A percentile compares a stretch with the other conserved stretches of the same genome.
These are phyloP conservation scores for Niebla homalea DNA, from an alignment of 495 filamentous ascomycete species.

Conservation along the genomic window DNA sequence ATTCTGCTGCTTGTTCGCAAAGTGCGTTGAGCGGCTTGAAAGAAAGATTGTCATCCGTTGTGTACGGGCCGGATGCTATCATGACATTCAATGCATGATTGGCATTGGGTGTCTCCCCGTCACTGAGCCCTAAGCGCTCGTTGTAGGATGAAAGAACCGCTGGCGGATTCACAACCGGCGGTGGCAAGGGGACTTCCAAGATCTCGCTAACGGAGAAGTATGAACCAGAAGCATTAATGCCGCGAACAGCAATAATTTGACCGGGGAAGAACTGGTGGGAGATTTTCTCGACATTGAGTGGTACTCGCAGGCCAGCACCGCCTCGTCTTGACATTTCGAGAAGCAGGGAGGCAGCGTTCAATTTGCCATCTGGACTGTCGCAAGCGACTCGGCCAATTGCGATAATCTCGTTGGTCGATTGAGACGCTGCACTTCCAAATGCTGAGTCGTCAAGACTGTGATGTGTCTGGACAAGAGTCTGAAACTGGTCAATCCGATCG, in stretches of 20 bases:
- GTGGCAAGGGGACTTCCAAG: constrained; percentile 57
- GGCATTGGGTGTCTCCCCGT: constrained; percentile 42
- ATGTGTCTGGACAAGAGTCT: constrained; percentile 52
- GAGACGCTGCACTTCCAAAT: constrained; percentile 74
- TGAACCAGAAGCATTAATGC: constrained; percentile 74
- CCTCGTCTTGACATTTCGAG: constrained; percentile 79
- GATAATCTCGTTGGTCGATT: constrained; percentile 74
- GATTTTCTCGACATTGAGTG: constrained; percentile 59
- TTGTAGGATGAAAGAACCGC: constrained; percentile 48
- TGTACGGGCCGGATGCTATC: constrained; percentile 77
- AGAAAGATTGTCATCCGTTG: constrained; percentile 75
- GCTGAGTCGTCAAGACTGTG: constrained; percentile 64
- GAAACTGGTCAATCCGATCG: constrained; percentile 87
- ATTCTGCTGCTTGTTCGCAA: constrained; percentile 60
- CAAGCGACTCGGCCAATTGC: constrained; percentile 85
- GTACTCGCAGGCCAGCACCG: constrained; percentile 68
- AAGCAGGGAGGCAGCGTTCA: constrained; percentile 71
- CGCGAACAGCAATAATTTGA: constrained; percentile 76
- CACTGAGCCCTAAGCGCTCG: constrained; percentile 48
- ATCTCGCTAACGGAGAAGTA: constrained; percentile 72
- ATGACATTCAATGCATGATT: constrained; percentile 57
- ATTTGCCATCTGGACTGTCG: constrained; percentile 67
- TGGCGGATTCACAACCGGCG: constrained; percentile 49
- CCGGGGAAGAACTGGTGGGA: constrained; percentile 85
- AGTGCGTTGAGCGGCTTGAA: constrained; percentile 77